phyloP scores from a whole-genome alignment of 1,284 basidiomycete species.

The Tilletia indica region DNA sequence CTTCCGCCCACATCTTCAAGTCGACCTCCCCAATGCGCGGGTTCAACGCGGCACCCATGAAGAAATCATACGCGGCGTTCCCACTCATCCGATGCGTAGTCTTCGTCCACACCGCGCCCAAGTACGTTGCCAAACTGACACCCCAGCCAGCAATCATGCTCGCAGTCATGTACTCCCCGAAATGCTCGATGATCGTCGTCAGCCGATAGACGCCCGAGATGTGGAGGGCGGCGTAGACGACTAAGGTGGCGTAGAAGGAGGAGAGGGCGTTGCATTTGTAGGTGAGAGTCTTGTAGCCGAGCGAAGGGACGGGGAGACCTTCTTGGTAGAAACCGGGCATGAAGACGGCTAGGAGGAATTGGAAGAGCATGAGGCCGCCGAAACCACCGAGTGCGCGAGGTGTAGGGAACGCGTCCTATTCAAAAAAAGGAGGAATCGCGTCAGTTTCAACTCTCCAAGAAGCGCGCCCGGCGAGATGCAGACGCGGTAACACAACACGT shows the following conservation, averaged over 20 bases:
- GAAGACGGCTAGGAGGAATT: slow-evolving; percentile 83
- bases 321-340: slow-evolving; percentile 91
- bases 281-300: slow-evolving; percentile 77
- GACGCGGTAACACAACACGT: background rate
- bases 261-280: slow-evolving; percentile 89
- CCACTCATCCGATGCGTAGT: slow-evolving; percentile 75
- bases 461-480: too few species aligned
- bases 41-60: slow-evolving; percentile 91
- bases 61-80: slow-evolving; percentile 70
- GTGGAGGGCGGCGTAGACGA: slow-evolving; percentile 75
- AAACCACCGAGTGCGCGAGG: slow-evolving; percentile 70
- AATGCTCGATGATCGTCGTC: slow-evolving; percentile 93
- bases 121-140: slow-evolving; percentile 55
- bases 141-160: slow-evolving; percentile 87
- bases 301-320: slow-evolving; percentile 59
- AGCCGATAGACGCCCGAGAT: slow-evolving; percentile 81
- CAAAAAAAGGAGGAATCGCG: background rate
- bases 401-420: slow-evolving; percentile 85
- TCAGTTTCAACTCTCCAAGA: background rate
- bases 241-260: slow-evolving; percentile 81
- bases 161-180: slow-evolving; percentile 92
- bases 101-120: slow-evolving; percentile 49
- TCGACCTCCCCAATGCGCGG: slow-evolving; percentile 90
- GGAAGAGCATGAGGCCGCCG: slow-evolving; percentile 80
- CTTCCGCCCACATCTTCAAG: slow-evolving; percentile 98